A percentile compares a stretch with the other conserved stretches of the same genome.
These are phyloP conservation scores for Aspergillus sp. DNA, from an alignment of 2,329 filamentous ascomycete genomes.

Conservation along the genomic window DNA sequence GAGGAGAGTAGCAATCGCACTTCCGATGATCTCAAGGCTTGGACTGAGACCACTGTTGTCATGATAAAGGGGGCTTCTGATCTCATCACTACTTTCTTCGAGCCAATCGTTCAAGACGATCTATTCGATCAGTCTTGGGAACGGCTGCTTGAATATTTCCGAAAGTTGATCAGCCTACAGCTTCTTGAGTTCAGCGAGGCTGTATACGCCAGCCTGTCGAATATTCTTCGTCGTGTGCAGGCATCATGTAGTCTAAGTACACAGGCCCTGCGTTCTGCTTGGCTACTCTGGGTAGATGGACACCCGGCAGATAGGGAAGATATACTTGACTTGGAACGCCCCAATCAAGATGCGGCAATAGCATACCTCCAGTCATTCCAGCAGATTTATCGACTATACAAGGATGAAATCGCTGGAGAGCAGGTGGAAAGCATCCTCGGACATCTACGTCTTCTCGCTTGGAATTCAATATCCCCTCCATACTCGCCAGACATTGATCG, in stretches of 20 bases:
- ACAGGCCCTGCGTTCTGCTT: slow-evolving; percentile 61
- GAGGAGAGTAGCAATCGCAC: slow-evolving; percentile 22
- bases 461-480: slow-evolving; percentile 60
- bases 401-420: slow-evolving; percentile 62
- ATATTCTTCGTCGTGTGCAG: slow-evolving; percentile 57
- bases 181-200: slow-evolving; percentile 72
- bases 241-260: slow-evolving; percentile 45
- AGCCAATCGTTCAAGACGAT: slow-evolving; percentile 65
- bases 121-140: slow-evolving; percentile 75
- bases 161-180: slow-evolving; percentile 62
- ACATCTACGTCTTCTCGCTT: slow-evolving; percentile 70
- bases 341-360: slow-evolving; percentile 80
- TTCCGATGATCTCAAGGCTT: slow-evolving; percentile 52
- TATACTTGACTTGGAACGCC: slow-evolving; percentile 48
- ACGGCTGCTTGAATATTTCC: slow-evolving; percentile 69
- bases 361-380: slow-evolving; percentile 78
- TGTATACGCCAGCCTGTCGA: slow-evolving; percentile 66
- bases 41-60: slow-evolving; percentile 74
- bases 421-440: slow-evolving; percentile 68
- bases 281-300: slow-evolving; percentile 69
- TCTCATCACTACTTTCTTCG: slow-evolving; percentile 74
- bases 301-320: slow-evolving; percentile 56
- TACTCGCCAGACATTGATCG: slow-evolving; percentile 45
- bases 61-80: slow-evolving; percentile 72
- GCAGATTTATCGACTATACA: slow-evolving; percentile 76